Evolutionary conservation across 2,329 filamentous ascomycete genomes (phyloP).

Genomic region (Purpureocillium lavendulum): DNA sequence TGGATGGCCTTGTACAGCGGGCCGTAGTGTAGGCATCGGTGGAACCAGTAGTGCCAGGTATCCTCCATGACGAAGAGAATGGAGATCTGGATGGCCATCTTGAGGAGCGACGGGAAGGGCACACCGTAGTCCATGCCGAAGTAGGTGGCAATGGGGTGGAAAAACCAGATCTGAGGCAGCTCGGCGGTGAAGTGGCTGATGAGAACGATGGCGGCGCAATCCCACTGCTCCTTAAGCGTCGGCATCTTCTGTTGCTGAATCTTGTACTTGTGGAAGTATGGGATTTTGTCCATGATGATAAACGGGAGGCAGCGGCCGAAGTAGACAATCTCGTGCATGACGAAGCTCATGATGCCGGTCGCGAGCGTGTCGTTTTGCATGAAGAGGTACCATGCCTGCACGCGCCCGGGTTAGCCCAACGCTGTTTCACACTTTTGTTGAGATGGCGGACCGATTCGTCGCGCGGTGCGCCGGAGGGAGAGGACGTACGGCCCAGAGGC

Average conservation of each 20-base stretch:
- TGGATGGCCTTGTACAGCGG: conserved; percentile 94
- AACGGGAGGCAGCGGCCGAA: conserved; percentile 87
- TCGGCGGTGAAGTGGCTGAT: conserved; percentile 96
- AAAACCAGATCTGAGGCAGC: conserved; percentile 97
- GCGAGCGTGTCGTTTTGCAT: conserved; percentile 97
- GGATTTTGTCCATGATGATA: conserved; percentile 84
- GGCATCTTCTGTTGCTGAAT: conserved; percentile 87
- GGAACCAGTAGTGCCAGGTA: conserved; percentile 96
- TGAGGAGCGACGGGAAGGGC: conserved; percentile 78
- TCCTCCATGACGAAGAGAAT: conserved; percentile 96
- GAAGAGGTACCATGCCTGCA: conserved; percentile 81
- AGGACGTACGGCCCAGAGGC: conserved; percentile 70
- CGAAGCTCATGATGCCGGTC: conserved; percentile 94
- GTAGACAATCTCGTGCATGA: conserved; percentile 90
- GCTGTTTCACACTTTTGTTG: neutral
- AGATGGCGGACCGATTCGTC: no score
- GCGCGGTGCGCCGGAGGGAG: conserved; percentile 5
- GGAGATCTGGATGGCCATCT: conserved; percentile 83
- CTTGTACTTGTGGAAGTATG: conserved; percentile 88
- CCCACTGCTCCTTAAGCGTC: conserved; percentile 87
- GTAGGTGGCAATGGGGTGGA: conserved; percentile 92
- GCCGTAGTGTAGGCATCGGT: conserved; percentile 88
- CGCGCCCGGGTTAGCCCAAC: neutral
- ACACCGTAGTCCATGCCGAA: conserved; percentile 83
- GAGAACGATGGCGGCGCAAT: conserved; percentile 87